phyloP scores from a whole-genome alignment of 2,329 filamentous ascomycete species.

The Stemphylium vesicarium region DNA sequence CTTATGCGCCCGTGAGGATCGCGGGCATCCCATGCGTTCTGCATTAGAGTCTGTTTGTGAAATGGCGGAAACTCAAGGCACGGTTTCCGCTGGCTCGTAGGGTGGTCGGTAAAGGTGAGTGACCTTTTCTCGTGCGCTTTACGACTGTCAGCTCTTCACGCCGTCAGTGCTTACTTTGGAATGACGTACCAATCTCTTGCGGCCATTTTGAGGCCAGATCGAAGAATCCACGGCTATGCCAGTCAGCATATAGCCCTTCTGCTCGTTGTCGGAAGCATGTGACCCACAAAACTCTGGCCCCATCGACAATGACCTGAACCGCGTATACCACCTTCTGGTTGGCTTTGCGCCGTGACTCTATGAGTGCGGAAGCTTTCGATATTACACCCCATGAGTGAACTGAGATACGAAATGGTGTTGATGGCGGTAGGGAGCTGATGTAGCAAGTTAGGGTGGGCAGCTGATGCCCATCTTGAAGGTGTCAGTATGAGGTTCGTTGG shows the following conservation, averaged over 20 bases:
- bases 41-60: conserved; percentile 70
- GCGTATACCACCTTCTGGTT: conserved; percentile 37
- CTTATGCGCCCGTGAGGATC: conserved; percentile 78
- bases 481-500: background rate
- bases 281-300: conserved; percentile 38
- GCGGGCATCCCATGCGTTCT: conserved; percentile 73
- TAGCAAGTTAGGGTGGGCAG: conserved; percentile 43
- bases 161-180: too few species aligned
- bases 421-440: conserved; percentile 32
- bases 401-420: conserved; percentile 44
- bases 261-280: background rate
- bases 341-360: conserved; percentile 33
- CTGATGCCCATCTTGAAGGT: conserved; percentile 31
- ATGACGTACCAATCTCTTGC: conserved; percentile 38
- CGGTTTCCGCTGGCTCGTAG: conserved; percentile 59
- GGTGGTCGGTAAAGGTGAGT: conserved; percentile 45
- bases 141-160: background rate
- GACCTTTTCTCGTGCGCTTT: conserved; percentile 37
- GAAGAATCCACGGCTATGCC: conserved; percentile 35
- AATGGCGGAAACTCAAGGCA: conserved; percentile 75
- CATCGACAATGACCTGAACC: conserved; percentile 40
- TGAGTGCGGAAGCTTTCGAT: conserved; percentile 32
- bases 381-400: conserved; percentile 42
- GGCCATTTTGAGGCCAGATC: conserved; percentile 37
- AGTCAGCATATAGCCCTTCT: conserved; percentile 32